Evolutionary conservation across 441 rosid genomes (phyloP), one percentile per base, ranked within the genome.

Genomic region (Macaranga tanarius): DNA sequence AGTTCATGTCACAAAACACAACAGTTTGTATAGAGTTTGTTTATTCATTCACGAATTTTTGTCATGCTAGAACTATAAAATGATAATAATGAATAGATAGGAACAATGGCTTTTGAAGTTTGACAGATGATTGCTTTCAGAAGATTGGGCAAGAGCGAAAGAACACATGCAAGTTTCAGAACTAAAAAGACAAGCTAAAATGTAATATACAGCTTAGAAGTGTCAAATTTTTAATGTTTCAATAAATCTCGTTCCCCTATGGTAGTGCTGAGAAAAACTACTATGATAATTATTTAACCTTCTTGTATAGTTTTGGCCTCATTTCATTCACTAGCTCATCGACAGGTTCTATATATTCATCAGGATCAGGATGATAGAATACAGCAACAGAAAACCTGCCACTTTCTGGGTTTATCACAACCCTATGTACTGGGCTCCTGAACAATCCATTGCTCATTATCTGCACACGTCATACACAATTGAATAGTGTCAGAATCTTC

Each of bases 361-460:
- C 80, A 8, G 79, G 58, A 55, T 82, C 79, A 8, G 90, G 89
- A 63, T 69, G 2, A 28, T 84, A 82, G 72, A 87, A 85, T 73
- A 84, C 73, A 40, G 90, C 90, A 19, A 87, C 64, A 3, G 90
- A 86, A 67, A 81, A 79, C 62, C 91, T 86, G 70, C 75, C 74
- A 47, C 73, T 84, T 55, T 76, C 80, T 2, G 71, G 56, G 73
- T 85, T 84, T 0, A 84, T 83, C 62, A 81, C 75, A 62, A 81
- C 93, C 50, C 90, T 77, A 69, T 85, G 93, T 57, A 81, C 70
- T 5, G 84, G 85, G 54, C 90, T 85, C 84, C 88, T 86, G 84
- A 83, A 88, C 44, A 84, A 67, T 25, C 90, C 92, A 71, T 89
- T 89, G 75, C 84, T 87, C 83, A 87, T 79, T 79, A 85, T 87